Percentiles rank a stretch among this genome's conserved stretches.
Evolutionary conservation across 2,329 filamentous ascomycete genomes (phyloP).

Genomic region (Epichloe glyceriae): DNA sequence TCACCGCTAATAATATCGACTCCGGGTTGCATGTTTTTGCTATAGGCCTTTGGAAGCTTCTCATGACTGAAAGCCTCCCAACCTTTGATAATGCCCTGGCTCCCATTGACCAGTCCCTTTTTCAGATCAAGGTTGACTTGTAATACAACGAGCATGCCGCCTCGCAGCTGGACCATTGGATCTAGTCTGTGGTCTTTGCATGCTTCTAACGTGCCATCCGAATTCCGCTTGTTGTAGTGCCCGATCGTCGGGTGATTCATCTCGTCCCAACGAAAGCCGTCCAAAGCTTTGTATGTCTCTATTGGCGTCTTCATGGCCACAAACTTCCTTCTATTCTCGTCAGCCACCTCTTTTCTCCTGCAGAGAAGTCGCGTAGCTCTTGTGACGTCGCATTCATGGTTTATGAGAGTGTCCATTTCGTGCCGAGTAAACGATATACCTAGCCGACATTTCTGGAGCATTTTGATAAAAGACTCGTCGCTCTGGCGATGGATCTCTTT

Average conservation of each 20-base stretch:
- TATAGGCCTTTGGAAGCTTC: neutral
- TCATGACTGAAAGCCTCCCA: slow-evolving; percentile 6
- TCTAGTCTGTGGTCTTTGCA: slow-evolving; percentile 9
- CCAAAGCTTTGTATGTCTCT: neutral
- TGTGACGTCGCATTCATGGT: slow-evolving; percentile 27
- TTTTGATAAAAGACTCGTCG: slow-evolving; percentile 37
- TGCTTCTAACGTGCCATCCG: slow-evolving; percentile 5
- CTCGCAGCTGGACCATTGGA: slow-evolving; percentile 4
- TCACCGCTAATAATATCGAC: neutral
- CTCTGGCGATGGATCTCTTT: slow-evolving; percentile 43
- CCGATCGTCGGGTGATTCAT: neutral
- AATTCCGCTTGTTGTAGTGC: neutral
- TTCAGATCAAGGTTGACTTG: slow-evolving; percentile 11
- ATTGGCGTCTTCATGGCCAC: neutral
- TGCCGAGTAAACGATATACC: slow-evolving; percentile 24
- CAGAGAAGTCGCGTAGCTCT: slow-evolving; percentile 9
- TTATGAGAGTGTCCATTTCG: slow-evolving; percentile 30
- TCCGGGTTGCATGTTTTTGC: neutral
- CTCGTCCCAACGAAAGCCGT: neutral
- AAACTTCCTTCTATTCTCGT: neutral
- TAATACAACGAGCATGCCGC: slow-evolving; percentile 12
- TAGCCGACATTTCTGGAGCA: slow-evolving; percentile 41
- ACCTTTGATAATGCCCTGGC: slow-evolving; percentile 13
- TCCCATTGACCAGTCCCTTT: slow-evolving; percentile 12
- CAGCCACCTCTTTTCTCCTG: slow-evolving; percentile 5